Evolutionary conservation across 805 yeast genomes (phyloP).

Genomic region (Candida hispaniensis): DNA sequence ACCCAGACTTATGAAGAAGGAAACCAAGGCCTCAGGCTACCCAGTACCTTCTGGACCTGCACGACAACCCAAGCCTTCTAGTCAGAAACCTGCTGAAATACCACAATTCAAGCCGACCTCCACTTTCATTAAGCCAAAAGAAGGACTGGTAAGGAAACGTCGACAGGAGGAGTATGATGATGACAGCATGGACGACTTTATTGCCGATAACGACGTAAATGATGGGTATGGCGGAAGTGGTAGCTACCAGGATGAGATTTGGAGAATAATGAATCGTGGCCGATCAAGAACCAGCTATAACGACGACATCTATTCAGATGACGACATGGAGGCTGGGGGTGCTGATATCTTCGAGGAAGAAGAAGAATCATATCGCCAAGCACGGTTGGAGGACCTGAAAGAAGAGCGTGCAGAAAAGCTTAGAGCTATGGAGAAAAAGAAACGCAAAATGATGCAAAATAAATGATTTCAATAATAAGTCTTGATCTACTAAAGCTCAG

Average conservation of each 20-base stretch:
- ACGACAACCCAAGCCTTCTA: constrained; percentile 4
- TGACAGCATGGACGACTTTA: constrained; percentile 19
- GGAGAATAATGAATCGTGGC: constrained; percentile 73
- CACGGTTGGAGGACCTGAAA: constrained; percentile 60
- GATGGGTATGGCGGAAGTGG: constrained; percentile 31
- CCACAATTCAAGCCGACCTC: constrained; percentile 39
- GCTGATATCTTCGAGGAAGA: constrained; percentile 82
- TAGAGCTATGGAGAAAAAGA: constrained; percentile 21
- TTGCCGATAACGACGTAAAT: constrained; percentile 26
- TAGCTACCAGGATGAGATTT: constrained; percentile 76
- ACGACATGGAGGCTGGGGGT: constrained; percentile 93
- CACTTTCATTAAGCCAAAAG: constrained; percentile 26
- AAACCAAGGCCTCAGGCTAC: no score
- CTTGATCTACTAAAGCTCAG: constrained; percentile 24
- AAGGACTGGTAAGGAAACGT: constrained; percentile 41
- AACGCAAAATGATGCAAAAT: no score
- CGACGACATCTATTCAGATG: constrained; percentile 38
- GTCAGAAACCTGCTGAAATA: background rate
- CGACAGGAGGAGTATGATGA: constrained; percentile 36
- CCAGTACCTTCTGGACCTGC: constrained; percentile 13
- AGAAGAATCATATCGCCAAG: constrained; percentile 51
- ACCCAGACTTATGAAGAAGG: no score
- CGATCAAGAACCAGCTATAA: constrained; percentile 39
- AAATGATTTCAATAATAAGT: constrained; percentile 4
- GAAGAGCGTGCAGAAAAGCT: constrained; percentile 38